These are phyloP conservation scores for Ajuga chamaepitys DNA, from an alignment of 257 asterid species.

Conservation along the genomic window DNA sequence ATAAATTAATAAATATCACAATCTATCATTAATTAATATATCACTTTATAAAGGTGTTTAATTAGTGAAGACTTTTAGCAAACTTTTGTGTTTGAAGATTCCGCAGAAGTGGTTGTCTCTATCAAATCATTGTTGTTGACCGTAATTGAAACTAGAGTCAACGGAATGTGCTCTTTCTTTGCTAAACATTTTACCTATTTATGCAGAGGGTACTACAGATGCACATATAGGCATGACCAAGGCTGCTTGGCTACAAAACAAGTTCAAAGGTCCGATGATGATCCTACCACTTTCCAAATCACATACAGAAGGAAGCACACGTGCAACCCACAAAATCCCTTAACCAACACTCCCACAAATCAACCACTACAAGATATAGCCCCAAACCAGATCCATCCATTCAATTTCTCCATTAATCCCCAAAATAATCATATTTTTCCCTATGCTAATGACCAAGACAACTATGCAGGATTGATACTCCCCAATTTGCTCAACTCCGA, in stretches of 20 bases:
- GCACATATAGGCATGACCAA: conserved; percentile 25
- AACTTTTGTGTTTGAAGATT: too few relatives aligned
- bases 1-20: too few relatives aligned
- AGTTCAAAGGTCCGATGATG: conserved; percentile 39
- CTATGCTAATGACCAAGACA: conserved; percentile 3
- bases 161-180: too few relatives aligned
- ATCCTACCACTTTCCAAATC: conserved; percentile 26
- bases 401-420: conserved; percentile 16
- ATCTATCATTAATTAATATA: too few relatives aligned
- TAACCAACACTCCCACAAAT: conserved; percentile 8
- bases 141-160: too few relatives aligned
- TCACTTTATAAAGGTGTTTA: too few relatives aligned
- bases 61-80: too few relatives aligned
- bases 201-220: conserved; percentile 47
- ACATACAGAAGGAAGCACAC: conserved; percentile 38
- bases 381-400: conserved; percentile 10
- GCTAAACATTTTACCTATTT: too few relatives aligned
- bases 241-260: conserved; percentile 43
- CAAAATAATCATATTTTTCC: conserved; percentile 12
- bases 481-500: conserved; percentile 16
- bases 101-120: too few relatives aligned
- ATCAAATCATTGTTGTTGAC: too few relatives aligned
- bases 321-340: conserved; percentile 21
- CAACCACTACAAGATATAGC: conserved; percentile 15
- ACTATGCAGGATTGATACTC: conserved; percentile 16